Evolutionary conservation across 1,139 yeast genomes (phyloP).

Genomic region (Kurtzmaniella quercitrusa): DNA sequence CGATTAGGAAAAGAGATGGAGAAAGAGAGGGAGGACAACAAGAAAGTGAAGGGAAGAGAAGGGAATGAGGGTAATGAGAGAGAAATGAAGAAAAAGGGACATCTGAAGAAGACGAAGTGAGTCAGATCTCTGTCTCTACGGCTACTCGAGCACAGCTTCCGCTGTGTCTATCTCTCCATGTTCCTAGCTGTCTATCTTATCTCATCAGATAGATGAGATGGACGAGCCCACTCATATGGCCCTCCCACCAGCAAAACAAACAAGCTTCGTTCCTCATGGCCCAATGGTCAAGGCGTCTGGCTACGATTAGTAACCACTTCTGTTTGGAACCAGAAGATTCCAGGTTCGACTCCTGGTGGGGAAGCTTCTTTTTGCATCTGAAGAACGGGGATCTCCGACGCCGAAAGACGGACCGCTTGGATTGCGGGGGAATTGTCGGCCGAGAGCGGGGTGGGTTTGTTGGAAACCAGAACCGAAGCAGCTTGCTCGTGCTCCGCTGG

Average conservation of each 20-base stretch:
- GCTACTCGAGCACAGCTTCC: too few species aligned
- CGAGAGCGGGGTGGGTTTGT: too few species aligned
- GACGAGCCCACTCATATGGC: too few species aligned
- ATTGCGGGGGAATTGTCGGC: too few species aligned
- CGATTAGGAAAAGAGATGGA: background rate
- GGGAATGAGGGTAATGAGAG: background rate
- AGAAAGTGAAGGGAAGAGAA: background rate
- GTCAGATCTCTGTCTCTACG: too few species aligned
- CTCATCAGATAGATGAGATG: too few species aligned
- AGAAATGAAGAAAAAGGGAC: background rate
- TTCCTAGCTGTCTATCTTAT: too few species aligned
- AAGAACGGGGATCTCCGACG: background rate
- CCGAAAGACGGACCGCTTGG: too few species aligned
- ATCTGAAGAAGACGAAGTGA: too few species aligned
- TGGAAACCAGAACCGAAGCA: too few species aligned
- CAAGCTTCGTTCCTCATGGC: constrained; percentile 73
- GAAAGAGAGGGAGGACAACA: background rate
- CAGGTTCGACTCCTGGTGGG: constrained; percentile 97
- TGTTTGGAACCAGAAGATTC: constrained; percentile 58
- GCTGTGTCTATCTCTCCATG: too few species aligned
- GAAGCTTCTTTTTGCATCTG: constrained; percentile 50
- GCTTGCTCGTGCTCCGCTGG: too few species aligned
- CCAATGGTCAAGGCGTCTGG: constrained; percentile 94
- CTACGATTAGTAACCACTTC: constrained; percentile 63
- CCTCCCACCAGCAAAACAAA: background rate